Percentiles rank a stretch among this genome's conserved stretches.
Conservation (phyloP, 2,329 filamentous ascomycete species). For the Beauveria sp. region DNA sequence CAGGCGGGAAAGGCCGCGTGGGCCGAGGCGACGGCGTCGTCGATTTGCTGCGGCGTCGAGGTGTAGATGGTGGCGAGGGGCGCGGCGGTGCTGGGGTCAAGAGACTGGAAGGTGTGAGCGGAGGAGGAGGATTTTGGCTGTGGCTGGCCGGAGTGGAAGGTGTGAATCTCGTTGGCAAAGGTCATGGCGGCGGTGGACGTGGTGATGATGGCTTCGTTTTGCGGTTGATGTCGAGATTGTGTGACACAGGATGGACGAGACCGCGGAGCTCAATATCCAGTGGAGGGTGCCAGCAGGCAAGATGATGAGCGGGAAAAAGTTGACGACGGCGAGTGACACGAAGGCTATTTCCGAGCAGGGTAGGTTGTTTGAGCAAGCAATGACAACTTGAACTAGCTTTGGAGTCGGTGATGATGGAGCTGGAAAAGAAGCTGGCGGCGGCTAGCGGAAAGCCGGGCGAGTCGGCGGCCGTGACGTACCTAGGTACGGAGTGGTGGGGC, state of each 20-base stretch:
- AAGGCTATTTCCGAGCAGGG: not conserved
- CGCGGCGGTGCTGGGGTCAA: conserved; percentile 65
- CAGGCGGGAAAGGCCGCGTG: conserved; percentile 64
- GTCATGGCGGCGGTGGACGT: conserved; percentile 22
- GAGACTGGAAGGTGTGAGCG: conserved; percentile 57
- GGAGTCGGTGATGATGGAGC: not conserved
- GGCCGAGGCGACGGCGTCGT: conserved; percentile 65
- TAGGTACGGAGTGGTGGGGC: not conserved
- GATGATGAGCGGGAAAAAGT: not conserved
- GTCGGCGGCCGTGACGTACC: not conserved
- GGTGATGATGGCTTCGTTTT: conserved; percentile 1
- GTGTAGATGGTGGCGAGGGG: conserved; percentile 65
- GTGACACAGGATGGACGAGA: not conserved
- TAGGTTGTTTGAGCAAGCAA: not conserved
- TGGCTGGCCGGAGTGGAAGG: conserved; percentile 67
- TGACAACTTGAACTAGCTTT: not conserved
- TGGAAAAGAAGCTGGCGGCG: not conserved
- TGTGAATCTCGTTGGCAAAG: conserved; percentile 39
- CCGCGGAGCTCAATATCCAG: not conserved
- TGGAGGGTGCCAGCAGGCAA: not conserved
- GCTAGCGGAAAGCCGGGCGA: not conserved
- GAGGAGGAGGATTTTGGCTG: conserved; percentile 51
- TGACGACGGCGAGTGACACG: not conserved
- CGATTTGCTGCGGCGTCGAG: conserved; percentile 59
- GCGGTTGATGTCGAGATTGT: not conserved